Conservation (phyloP, 2,329 filamentous ascomycete species). For the Bimuria novae-zelandiae region DNA sequence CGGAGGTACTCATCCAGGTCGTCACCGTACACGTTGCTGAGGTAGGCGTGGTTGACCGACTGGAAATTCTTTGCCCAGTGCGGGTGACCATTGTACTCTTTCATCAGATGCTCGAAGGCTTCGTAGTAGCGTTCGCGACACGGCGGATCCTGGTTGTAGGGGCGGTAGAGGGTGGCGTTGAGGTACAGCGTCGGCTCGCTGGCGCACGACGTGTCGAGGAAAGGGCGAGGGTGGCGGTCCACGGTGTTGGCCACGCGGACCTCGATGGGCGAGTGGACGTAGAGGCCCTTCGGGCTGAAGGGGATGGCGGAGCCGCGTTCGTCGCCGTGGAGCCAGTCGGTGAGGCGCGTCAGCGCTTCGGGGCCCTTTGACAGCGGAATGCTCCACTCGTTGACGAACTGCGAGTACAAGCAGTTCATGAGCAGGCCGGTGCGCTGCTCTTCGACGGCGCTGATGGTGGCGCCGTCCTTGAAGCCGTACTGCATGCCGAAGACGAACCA, state of each 20-base stretch:
- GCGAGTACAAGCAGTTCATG: slow-evolving; percentile 98
- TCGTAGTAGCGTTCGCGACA: slow-evolving; percentile 80
- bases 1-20: slow-evolving; percentile 68
- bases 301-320: slow-evolving; percentile 73
- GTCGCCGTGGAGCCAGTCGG: slow-evolving; percentile 83
- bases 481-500: slow-evolving; percentile 98
- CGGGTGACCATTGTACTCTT: slow-evolving; percentile 76
- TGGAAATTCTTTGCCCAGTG: slow-evolving; percentile 95
- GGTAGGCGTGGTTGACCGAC: slow-evolving; percentile 60
- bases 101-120: slow-evolving; percentile 90
- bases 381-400: slow-evolving; percentile 98
- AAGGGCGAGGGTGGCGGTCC: slow-evolving; percentile 59
- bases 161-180: slow-evolving; percentile 86
- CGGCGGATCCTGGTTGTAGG: slow-evolving; percentile 77
- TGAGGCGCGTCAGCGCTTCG: slow-evolving; percentile 80
- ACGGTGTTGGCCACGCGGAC: slow-evolving; percentile 81
- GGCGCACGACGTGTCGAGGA: slow-evolving; percentile 71
- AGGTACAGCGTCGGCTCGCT: slow-evolving; percentile 81
- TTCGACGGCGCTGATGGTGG: slow-evolving; percentile 74
- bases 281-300: slow-evolving; percentile 77
- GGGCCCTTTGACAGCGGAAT: slow-evolving; percentile 84
- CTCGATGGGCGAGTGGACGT: slow-evolving; percentile 88
- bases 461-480: slow-evolving; percentile 81
- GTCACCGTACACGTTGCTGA: slow-evolving; percentile 71
- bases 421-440: slow-evolving; percentile 78